Percentiles rank a stretch among this genome's conserved stretches.
These are phyloP conservation scores for Paramecium primaurelia DNA, from an alignment of 73 alveolate genomes.

Conservation along the genomic window DNA sequence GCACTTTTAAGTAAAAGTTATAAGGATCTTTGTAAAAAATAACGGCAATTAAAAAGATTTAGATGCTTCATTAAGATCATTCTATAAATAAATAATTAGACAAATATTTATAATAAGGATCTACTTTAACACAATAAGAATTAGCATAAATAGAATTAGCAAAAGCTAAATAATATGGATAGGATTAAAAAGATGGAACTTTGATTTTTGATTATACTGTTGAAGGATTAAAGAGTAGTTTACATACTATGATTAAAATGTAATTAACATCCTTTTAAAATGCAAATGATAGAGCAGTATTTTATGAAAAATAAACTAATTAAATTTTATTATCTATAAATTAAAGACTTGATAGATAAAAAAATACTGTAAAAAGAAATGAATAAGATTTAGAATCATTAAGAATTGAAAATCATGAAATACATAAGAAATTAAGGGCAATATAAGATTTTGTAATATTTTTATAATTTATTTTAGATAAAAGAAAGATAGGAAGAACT, in stretches of 20 bases:
- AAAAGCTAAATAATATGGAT: not conserved
- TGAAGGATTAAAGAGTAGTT: conserved; percentile 33
- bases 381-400: not conserved
- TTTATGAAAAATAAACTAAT: conserved; percentile 47
- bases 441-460: not conserved
- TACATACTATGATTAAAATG: conserved; percentile 34
- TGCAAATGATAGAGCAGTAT: conserved; percentile 17
- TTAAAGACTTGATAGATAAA: not conserved
- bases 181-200: not conserved
- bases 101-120: conserved; percentile 12
- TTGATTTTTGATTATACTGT: conserved; percentile 35
- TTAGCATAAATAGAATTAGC: not conserved
- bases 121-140: not conserved
- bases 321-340: not conserved
- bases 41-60: not conserved
- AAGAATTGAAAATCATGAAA: conserved; percentile 38
- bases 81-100: not conserved
- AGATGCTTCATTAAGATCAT: not conserved
- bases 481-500: conserved; percentile 12
- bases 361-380: not conserved
- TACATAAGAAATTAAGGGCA: not conserved
- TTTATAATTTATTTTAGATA: not conserved
- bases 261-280: not conserved
- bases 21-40: not conserved
- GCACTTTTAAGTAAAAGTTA: not conserved